Base-by-base conservation (phyloP, 371 early-diverging fungal genomes). In the Enterocytospora artemiae region DNA sequence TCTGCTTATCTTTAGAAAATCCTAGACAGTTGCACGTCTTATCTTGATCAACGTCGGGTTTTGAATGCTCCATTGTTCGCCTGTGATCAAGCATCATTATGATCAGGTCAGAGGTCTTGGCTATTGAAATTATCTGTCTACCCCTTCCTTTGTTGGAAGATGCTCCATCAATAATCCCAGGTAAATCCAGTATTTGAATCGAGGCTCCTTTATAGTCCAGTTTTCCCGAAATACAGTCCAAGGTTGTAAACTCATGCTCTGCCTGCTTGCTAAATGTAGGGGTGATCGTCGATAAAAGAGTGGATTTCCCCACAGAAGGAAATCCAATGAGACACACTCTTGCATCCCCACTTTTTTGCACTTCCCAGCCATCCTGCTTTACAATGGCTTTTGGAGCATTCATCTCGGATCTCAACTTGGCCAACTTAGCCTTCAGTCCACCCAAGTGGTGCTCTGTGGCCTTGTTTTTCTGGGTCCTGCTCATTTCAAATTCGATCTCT, bases 401-500 rank as follows among this genome's bases (percentile, higher is more conserved):
- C 0, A 76, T 56, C 55, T 73, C 73, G 32, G 59, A 44, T 54
- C 71, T 65, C 33, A 67, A 62, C 34, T 64, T 70, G n/a, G 73
- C 73, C 44, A 76, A 60, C 55, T 67, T 72, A 3, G 76, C 76
- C 67, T 76, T 76, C 0, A 76, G 64, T 30, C 59, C 18, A 33
- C 76, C 76, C 16, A 76, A 62, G 46, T 76, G 76, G 27, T 70
- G 59, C 37, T 72, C 76, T 27, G 76, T 76, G 43, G 64, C 66
- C 60, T 76, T 73, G 63, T 76, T 76, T 60, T 76, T 76, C 45
- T 76, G 76, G 0, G 76, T 76, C 49, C 73, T 64, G 28, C 73
- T 73, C 71, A 76, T 76, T 55, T 76, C 76, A 33, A 55, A 67
- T 55, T 76, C 73, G 30, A 76, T 76, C 56, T 76, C 77, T 30